Percentiles rank a stretch among this genome's conserved stretches.
Evolutionary conservation across 371 early-diverging fungal species (phyloP).

Genomic region (Neoconidiobolus thromboides): DNA sequence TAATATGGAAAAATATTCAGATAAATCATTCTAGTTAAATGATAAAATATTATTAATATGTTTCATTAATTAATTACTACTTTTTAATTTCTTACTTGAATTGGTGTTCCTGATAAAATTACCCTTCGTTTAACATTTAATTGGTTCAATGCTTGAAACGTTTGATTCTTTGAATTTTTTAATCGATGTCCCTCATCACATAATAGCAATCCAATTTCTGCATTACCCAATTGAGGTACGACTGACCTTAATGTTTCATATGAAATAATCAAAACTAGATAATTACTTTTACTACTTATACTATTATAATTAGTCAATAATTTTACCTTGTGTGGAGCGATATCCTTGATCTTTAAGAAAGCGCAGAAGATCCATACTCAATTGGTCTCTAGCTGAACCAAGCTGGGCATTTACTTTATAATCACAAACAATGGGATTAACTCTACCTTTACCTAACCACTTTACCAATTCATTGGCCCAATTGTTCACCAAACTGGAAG

Average conservation of each 20-base stretch:
- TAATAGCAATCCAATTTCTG: conserved; percentile 78
- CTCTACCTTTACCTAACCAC: conserved; percentile 13
- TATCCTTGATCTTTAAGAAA: conserved; percentile 68
- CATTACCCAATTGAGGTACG: conserved; percentile 41
- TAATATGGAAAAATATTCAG: conserved; percentile 84
- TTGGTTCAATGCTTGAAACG: conserved; percentile 68
- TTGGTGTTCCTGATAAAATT: conserved; percentile 94
- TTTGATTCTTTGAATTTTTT: conserved; percentile 75
- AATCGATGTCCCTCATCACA: conserved; percentile 97
- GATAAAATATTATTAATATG: neutral
- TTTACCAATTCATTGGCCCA: conserved; percentile 69
- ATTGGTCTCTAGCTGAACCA: conserved; percentile 73
- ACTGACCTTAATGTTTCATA: conserved; percentile 84
- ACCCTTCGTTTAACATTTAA: conserved; percentile 72
- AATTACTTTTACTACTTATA: neutral
- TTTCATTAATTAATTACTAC: neutral
- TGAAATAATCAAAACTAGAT: conserved; percentile 73
- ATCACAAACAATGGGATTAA: conserved; percentile 82
- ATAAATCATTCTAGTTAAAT: conserved; percentile 56
- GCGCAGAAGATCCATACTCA: conserved; percentile 45
- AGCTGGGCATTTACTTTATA: conserved; percentile 70
- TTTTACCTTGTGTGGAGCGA: conserved; percentile 51
- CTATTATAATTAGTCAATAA: neutral
- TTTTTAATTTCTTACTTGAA: conserved; percentile 36
- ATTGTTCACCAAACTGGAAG: conserved; percentile 62